Percentiles rank a stretch among this genome's conserved stretches.
Evolutionary conservation across 306 rosid genomes (phyloP).

Genomic region (Cucumis sativus): DNA sequence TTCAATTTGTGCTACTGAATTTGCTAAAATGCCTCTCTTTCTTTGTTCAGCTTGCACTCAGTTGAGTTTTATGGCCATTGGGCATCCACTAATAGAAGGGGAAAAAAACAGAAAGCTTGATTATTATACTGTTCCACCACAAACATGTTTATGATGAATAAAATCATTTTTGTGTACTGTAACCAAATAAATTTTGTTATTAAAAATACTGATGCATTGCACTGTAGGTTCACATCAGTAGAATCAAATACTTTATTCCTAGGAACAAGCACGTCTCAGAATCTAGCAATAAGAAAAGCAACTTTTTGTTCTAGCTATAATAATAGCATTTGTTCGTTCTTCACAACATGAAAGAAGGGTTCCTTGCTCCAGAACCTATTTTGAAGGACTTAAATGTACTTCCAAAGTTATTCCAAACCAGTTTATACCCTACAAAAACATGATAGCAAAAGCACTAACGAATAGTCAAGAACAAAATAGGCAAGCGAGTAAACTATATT

Average conservation of each 20-base stretch:
- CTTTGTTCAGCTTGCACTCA: background rate
- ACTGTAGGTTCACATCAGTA: background rate
- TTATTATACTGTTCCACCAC: background rate
- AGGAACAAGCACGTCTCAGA: background rate
- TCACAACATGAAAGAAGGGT: background rate
- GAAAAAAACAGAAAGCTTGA: background rate
- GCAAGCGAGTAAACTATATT: background rate
- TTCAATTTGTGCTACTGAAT: background rate
- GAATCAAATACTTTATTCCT: background rate
- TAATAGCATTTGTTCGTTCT: background rate
- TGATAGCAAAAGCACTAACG: background rate
- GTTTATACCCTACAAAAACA: background rate
- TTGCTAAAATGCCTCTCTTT: background rate
- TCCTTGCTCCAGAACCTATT: background rate
- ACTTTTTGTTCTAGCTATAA: background rate
- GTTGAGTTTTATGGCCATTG: background rate
- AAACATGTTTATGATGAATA: background rate
- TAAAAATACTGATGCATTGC: background rate
- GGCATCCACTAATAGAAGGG: background rate
- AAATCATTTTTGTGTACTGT: background rate
- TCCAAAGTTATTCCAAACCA: too few relatives aligned
- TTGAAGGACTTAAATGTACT: background rate
- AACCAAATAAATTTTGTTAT: background rate
- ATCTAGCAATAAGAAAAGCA: background rate
- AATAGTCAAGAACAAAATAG: background rate